A percentile compares a stretch with the other conserved stretches of the same genome.
phyloP scores from a whole-genome alignment of 257 asterid genomes.

The Petunia secreta region DNA sequence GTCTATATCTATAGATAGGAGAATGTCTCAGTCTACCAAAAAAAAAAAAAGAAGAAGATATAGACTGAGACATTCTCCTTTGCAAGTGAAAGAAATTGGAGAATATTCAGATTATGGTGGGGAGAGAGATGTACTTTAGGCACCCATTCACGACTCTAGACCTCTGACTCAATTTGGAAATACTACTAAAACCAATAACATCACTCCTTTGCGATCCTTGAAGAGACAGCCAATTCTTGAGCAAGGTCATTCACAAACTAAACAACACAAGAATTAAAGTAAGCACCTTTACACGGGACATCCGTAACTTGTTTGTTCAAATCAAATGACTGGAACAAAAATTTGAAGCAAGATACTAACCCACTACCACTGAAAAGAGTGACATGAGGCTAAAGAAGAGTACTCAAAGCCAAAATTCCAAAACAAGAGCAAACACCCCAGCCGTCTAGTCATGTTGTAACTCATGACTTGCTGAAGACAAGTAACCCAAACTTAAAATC shows the following conservation, averaged over 20 bases:
- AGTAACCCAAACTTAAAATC: conserved; percentile 1
- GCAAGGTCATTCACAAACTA: conserved; percentile 13
- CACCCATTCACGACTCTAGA: background rate
- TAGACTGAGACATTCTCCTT: background rate
- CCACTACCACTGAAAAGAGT: conserved; percentile 15
- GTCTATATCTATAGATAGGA: background rate
- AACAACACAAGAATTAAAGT: background rate
- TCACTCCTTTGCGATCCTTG: background rate
- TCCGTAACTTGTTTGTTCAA: background rate
- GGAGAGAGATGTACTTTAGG: background rate
- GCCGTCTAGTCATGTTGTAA: background rate
- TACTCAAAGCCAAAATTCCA: background rate
- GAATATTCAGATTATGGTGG: background rate
- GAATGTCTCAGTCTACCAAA: too few species aligned
- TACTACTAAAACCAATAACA: conserved; percentile 2
- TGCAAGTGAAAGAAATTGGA: background rate
- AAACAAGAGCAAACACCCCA: background rate
- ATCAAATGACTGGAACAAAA: background rate
- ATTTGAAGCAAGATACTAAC: conserved; percentile 1
- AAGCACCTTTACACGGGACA: background rate
- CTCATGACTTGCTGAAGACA: background rate
- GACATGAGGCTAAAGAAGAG: background rate
- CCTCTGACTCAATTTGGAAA: conserved; percentile 4
- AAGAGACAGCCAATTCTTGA: conserved; percentile 3
- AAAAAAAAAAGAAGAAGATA: background rate